phyloP scores from a whole-genome alignment of 2,329 filamentous ascomycete species.

The Penicillium palitans region DNA sequence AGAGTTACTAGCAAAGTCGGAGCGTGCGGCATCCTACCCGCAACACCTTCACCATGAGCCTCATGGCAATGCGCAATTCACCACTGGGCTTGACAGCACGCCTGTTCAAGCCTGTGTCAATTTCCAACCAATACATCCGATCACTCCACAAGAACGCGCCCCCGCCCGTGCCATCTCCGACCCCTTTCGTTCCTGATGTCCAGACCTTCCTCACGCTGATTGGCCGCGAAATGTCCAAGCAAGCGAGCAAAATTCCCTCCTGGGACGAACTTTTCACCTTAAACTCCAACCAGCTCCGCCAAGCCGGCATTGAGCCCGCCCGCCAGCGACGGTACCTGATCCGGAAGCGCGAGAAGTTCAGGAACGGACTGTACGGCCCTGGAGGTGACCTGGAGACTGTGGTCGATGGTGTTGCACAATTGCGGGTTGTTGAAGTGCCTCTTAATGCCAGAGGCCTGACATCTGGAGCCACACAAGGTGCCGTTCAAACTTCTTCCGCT shows the following conservation, averaged over 20 bases:
- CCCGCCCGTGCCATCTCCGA: constrained; percentile 65
- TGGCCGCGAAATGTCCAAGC: constrained; percentile 78
- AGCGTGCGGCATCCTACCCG: constrained; percentile 5
- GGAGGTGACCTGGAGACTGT: constrained; percentile 81
- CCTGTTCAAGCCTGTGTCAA: constrained; percentile 25
- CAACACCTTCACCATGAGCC: constrained; percentile 10
- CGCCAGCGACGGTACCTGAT: constrained; percentile 80
- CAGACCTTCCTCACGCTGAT: constrained; percentile 86
- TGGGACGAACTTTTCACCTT: constrained; percentile 90
- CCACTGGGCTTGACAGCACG: constrained; percentile 30
- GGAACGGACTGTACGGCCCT: constrained; percentile 72
- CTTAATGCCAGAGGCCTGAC: constrained; percentile 34
- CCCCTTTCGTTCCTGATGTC: constrained; percentile 82
- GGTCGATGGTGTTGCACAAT: constrained; percentile 58
- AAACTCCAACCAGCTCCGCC: constrained; percentile 72
- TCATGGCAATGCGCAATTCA: constrained; percentile 35
- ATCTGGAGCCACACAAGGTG: constrained; percentile 22
- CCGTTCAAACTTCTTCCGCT: constrained; percentile 48
- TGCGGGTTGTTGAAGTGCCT: constrained; percentile 59
- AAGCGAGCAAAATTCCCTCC: constrained; percentile 81
- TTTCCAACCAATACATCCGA: constrained; percentile 39
- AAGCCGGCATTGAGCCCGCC: constrained; percentile 83
- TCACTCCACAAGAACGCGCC: constrained; percentile 43
- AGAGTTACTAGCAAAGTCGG: constrained; percentile 1
- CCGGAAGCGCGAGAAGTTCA: constrained; percentile 82